Base-by-base conservation (phyloP, 768 basidiomycete genomes). In the Podaxis pistillaris region DNA sequence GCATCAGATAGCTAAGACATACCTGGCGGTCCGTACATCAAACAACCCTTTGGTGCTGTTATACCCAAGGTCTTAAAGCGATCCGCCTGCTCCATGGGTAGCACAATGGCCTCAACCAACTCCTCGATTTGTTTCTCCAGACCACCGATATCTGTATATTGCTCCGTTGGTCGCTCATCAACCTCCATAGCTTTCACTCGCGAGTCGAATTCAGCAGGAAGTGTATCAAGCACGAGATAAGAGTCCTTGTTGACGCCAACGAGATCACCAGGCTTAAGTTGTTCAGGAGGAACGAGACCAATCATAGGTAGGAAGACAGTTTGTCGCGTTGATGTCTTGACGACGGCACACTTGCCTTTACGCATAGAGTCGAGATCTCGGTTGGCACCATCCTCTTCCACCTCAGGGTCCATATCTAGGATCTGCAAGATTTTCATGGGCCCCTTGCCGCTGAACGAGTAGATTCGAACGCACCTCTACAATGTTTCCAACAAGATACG, bases 181-280 rank as follows among this genome's bases (percentile, higher is more conserved):
- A 99, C 97, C 71, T 99, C 97, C 97, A 99, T 99, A 8, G 97
- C 97, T 75, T 98, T 98, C 26, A 99, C 97, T 51, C 97, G 88
- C 38, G 94, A 95, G 74, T 99, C 97, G 71, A 94, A 98, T 78
- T 99, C 97, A 26, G 91, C 92, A 3, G 97, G 97, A 24, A 99
- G 84, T 2, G 89, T 96, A 74, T 98, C 97, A 40, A 99, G 84
- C 37, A 98, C 86, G 66, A 99, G 89, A 73, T 98, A 98, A 9
- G 96, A 98, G 73, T 99, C 97, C 75, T 99, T 99, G 81, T 99
- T 98, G 55, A 98, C 96, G 66, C 97, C 97, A 68, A 99, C 96
- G 53, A 99, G 87, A 76, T 98, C 97, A 49, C 91, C 83, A 3
- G 96, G 96, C 69, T 83, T 88, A 64, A 99, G 87, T 68, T 93